These are phyloP conservation scores for Pseudohalonectria lignicola DNA, from an alignment of 2,329 filamentous ascomycete genomes.

Conservation along the genomic window DNA sequence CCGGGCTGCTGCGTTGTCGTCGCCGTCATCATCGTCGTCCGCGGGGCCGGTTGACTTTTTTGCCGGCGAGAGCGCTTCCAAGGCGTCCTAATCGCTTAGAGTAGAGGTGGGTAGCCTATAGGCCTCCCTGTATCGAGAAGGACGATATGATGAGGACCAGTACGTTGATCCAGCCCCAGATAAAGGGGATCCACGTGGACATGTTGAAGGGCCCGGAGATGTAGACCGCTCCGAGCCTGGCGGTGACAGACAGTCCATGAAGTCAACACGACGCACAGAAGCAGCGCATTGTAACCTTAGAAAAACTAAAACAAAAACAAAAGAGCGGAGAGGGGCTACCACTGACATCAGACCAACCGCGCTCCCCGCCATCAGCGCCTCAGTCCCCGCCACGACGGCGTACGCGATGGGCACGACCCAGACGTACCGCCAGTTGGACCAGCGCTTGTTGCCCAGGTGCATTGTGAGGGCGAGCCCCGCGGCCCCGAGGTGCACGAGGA, in stretches of 20 bases:
- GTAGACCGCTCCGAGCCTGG: constrained; percentile 69
- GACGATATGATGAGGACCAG: constrained; percentile 75
- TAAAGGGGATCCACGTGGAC: constrained; percentile 89
- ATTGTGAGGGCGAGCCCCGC: constrained; percentile 62
- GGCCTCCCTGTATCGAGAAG: constrained; percentile 83
- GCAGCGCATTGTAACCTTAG: background rate
- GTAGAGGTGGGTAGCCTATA: constrained; percentile 35
- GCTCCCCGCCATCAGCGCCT: constrained; percentile 71
- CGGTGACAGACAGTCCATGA: background rate
- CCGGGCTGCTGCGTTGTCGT: too few species aligned
- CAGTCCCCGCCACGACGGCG: constrained; percentile 57
- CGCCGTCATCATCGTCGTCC: too few species aligned
- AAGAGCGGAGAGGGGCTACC: background rate
- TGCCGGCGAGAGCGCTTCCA: too few species aligned
- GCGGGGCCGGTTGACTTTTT: too few species aligned
- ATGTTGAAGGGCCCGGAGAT: constrained; percentile 74
- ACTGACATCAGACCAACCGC: constrained; percentile 70
- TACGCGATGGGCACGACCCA: constrained; percentile 67
- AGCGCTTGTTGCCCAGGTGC: constrained; percentile 49
- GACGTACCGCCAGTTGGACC: constrained; percentile 46
- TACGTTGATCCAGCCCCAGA: constrained; percentile 80
- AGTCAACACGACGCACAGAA: constrained; percentile 2
- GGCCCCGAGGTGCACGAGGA: constrained; percentile 61
- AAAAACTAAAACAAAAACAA: background rate
- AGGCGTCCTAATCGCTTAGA: too few species aligned